These are phyloP conservation scores for Metschnikowia kunwiensis DNA, from an alignment of 805 yeast genomes.

Conservation along the genomic window DNA sequence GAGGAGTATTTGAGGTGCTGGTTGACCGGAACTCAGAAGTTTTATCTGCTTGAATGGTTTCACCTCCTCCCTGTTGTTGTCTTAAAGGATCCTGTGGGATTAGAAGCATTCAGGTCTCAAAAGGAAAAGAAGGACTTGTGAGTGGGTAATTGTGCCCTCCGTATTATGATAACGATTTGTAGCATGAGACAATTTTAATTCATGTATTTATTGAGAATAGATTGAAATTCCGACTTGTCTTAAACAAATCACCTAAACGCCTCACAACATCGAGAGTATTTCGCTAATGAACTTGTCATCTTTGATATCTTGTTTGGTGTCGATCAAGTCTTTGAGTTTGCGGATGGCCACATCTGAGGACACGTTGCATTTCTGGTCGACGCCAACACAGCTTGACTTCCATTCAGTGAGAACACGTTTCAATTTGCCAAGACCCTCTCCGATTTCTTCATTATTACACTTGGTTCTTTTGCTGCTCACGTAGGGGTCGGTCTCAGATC, in stretches of 20 bases:
- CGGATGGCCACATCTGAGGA: slow-evolving; percentile 39
- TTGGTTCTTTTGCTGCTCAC: slow-evolving; percentile 48
- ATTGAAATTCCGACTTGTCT: neutral
- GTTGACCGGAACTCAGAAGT: slow-evolving; percentile 53
- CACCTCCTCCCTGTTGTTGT: slow-evolving; percentile 32
- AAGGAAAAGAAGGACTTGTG: slow-evolving; percentile 6
- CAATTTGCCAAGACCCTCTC: slow-evolving; percentile 50
- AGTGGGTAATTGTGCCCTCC: too few species aligned
- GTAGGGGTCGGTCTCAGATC: slow-evolving; percentile 35
- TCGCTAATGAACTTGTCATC: slow-evolving; percentile 46
- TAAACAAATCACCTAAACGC: neutral
- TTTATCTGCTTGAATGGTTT: slow-evolving; percentile 57
- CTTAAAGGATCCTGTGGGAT: slow-evolving; percentile 15
- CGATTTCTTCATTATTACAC: slow-evolving; percentile 51
- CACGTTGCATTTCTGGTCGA: slow-evolving; percentile 21
- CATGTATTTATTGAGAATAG: slow-evolving; percentile 2
- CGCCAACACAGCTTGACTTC: slow-evolving; percentile 43
- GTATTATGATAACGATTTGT: too few species aligned
- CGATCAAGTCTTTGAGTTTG: slow-evolving; percentile 37
- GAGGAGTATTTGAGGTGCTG: slow-evolving; percentile 71
- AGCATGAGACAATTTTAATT: too few species aligned
- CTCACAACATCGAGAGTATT: slow-evolving; percentile 36
- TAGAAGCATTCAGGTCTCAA: slow-evolving; percentile 9
- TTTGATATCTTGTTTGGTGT: slow-evolving; percentile 19
- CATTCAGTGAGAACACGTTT: slow-evolving; percentile 52